Evolutionary conservation across 2,329 filamentous ascomycete species (phyloP).

Genomic region (Tricladium varicosporioides): DNA sequence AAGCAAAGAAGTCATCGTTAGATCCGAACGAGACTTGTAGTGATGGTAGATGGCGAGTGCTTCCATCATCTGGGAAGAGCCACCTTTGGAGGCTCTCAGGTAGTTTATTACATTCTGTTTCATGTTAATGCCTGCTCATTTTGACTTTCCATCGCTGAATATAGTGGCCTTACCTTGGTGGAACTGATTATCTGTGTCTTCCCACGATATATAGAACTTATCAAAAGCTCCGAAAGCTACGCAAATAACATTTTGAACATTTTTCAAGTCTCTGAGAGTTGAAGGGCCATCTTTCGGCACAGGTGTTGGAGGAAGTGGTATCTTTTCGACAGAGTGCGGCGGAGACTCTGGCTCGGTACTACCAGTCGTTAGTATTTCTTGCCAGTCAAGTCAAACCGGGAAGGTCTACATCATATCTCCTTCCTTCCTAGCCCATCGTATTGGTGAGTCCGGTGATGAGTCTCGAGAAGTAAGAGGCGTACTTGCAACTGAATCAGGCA

Average conservation of each 20-base stretch:
- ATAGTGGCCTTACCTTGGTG: slow-evolving; percentile 17
- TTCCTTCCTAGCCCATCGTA: slow-evolving; percentile 2
- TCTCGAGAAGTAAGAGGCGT: slow-evolving; percentile 4
- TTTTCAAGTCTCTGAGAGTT: slow-evolving; percentile 12
- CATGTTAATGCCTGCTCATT: neutral
- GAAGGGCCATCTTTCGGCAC: slow-evolving; percentile 17
- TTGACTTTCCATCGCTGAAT: neutral
- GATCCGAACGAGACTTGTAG: slow-evolving; percentile 24
- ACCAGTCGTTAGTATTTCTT: neutral
- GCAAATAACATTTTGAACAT: slow-evolving; percentile 19
- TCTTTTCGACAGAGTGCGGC: neutral
- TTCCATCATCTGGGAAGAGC: slow-evolving; percentile 16
- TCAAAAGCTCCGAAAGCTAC: slow-evolving; percentile 26
- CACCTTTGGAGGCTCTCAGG: slow-evolving; percentile 15
- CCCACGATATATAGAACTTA: slow-evolving; percentile 25
- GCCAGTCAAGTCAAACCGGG: neutral
- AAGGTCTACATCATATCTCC: neutral
- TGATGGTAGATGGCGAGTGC: slow-evolving; percentile 16
- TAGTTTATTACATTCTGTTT: slow-evolving; percentile 18
- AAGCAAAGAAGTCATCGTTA: slow-evolving; percentile 26
- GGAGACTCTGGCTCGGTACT: neutral
- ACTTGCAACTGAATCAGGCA: slow-evolving; percentile 8
- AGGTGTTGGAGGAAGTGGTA: neutral
- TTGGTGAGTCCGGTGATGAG: slow-evolving; percentile 3
- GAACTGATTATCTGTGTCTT: slow-evolving; percentile 19